Evolutionary conservation across 2,329 filamentous ascomycete genomes (phyloP).

Genomic region (Alternaria ethzedia): DNA sequence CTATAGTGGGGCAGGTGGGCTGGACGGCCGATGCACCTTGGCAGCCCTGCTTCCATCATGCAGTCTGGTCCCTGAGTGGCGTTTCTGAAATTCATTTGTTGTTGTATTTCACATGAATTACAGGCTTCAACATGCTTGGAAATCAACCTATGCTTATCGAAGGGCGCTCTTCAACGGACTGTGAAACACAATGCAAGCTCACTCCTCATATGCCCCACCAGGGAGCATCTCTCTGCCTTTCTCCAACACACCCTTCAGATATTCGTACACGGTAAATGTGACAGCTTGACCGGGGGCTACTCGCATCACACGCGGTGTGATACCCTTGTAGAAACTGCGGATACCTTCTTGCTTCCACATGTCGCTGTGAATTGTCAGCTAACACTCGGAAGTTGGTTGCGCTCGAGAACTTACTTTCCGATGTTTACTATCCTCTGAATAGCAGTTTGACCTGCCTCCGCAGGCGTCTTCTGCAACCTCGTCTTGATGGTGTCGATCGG

Average conservation of each 20-base stretch:
- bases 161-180: neutral
- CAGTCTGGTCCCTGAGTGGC: neutral
- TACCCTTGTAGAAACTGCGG: conserved; percentile 98
- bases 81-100: neutral
- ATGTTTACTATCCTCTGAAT: conserved; percentile 79
- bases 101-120: neutral
- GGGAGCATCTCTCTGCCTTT: conserved; percentile 55
- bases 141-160: conserved; percentile 19
- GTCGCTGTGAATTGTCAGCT: conserved; percentile 39
- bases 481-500: conserved; percentile 99
- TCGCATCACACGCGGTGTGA: conserved; percentile 95
- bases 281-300: conserved; percentile 93
- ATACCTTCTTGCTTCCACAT: conserved; percentile 84
- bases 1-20: conserved; percentile 30
- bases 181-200: neutral
- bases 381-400: neutral
- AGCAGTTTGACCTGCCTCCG: conserved; percentile 80
- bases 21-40: conserved; percentile 10
- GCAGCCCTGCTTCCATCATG: conserved; percentile 1
- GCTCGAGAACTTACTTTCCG: conserved; percentile 55
- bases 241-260: conserved; percentile 58
- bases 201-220: conserved; percentile 59
- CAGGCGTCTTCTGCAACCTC: conserved; percentile 86
- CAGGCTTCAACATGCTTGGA: neutral
- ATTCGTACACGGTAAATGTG: conserved; percentile 67